These are phyloP conservation scores for Uronychia binucleata DNA, from an alignment of 73 alveolate genomes.

Conservation along the genomic window DNA sequence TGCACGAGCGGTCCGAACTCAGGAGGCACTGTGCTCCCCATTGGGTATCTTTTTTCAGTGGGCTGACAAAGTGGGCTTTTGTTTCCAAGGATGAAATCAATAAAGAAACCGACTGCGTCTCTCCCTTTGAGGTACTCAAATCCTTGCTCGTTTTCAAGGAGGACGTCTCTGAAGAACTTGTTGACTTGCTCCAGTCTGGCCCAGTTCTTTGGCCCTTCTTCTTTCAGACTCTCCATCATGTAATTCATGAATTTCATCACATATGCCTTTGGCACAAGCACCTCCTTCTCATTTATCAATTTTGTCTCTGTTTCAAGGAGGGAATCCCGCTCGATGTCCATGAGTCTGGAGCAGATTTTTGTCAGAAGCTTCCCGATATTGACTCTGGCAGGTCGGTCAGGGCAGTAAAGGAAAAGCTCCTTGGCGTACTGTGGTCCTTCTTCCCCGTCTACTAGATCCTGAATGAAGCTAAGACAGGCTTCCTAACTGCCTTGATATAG, in stretches of 20 bases:
- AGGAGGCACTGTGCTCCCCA: conserved; percentile 59
- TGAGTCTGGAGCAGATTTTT: conserved; percentile 25
- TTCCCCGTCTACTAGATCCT: conserved; percentile 24
- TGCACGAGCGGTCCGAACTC: conserved; percentile 41
- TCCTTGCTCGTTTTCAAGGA: background rate
- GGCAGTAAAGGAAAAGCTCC: conserved; percentile 37
- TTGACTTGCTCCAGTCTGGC: conserved; percentile 71
- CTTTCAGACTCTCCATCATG: conserved; percentile 26
- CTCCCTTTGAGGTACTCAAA: background rate
- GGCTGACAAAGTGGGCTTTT: conserved; percentile 44
- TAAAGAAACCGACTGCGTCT: background rate
- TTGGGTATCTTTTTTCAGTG: conserved; percentile 42
- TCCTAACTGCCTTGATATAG: conserved; percentile 19
- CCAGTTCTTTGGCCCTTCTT: conserved; percentile 79
- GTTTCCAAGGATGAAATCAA: conserved; percentile 60
- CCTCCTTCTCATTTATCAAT: conserved; percentile 5
- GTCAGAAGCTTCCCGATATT: conserved; percentile 26
- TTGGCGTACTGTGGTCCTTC: conserved; percentile 3
- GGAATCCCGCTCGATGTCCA: conserved; percentile 41
- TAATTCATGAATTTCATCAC: conserved; percentile 20
- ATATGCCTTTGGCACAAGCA: conserved; percentile 16
- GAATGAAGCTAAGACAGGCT: conserved; percentile 13
- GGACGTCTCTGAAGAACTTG: conserved; percentile 50
- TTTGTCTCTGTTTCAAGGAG: conserved; percentile 14
- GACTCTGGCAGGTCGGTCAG: conserved; percentile 42